Evolutionary conservation across 2,329 filamentous ascomycete species (phyloP).

Genomic region (Aspergillus sp.): DNA sequence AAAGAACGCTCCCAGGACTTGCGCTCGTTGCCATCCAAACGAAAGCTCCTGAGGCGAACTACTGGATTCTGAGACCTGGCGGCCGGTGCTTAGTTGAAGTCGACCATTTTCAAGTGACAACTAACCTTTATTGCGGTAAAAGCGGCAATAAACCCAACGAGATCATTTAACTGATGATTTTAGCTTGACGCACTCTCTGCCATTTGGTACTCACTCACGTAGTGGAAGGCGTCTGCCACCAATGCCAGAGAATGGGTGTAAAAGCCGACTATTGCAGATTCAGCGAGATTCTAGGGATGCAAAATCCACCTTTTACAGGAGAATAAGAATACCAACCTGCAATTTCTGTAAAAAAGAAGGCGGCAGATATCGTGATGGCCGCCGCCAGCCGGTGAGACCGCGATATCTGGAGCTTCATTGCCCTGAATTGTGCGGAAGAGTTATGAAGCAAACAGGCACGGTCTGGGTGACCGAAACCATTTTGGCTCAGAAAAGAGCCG

Average conservation of each 20-base stretch:
- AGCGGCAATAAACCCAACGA: conserved; percentile 68
- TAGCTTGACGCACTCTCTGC: conserved; percentile 3
- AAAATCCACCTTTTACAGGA: not conserved
- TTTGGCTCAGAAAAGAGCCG: not conserved
- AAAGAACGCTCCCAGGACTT: conserved; percentile 75
- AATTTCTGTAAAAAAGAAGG: conserved; percentile 34
- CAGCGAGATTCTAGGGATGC: conserved; percentile 3
- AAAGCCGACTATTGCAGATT: conserved; percentile 57
- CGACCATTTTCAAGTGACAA: not conserved
- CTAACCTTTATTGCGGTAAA: conserved; percentile 62
- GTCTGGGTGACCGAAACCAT: not conserved
- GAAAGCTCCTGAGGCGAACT: conserved; percentile 60
- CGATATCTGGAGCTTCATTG: conserved; percentile 27
- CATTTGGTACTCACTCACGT: conserved; percentile 49
- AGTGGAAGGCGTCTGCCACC: conserved; percentile 76
- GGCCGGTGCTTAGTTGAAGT: no score
- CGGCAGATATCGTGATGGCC: conserved; percentile 32
- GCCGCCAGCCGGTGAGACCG: conserved; percentile 29
- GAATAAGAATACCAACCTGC: conserved; percentile 21
- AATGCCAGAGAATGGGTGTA: conserved; percentile 70
- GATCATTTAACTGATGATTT: conserved; percentile 62
- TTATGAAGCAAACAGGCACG: not conserved
- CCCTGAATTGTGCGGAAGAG: not conserved
- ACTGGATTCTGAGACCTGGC: conserved; percentile 57
- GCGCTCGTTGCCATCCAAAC: conserved; percentile 75